Percentiles rank a stretch among this genome's conserved stretches.
Evolutionary conservation across 306 rosid species (phyloP).

Genomic region (Fagus sylvatica): DNA sequence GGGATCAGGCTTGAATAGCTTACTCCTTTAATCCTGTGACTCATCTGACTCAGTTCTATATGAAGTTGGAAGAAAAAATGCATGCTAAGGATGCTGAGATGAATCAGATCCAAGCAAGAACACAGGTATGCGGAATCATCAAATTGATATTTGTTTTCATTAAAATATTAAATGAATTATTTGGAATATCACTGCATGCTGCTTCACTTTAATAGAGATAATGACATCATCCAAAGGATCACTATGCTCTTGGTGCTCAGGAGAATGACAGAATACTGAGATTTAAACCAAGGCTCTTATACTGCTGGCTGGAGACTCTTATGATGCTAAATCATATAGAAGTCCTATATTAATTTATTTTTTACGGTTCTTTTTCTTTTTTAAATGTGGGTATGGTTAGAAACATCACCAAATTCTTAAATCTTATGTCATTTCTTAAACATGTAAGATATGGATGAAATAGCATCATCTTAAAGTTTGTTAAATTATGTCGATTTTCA

Average conservation of each 20-base stretch:
- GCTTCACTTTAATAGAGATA: not conserved
- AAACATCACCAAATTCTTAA: not conserved
- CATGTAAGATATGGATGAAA: not conserved
- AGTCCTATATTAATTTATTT: not conserved
- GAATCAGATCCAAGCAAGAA: slow-evolving; percentile 55
- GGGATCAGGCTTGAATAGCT: slow-evolving; percentile 15
- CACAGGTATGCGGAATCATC: slow-evolving; percentile 40
- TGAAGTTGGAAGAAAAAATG: slow-evolving; percentile 59
- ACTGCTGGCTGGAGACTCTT: too few species aligned
- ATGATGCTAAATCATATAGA: not conserved
- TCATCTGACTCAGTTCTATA: slow-evolving; percentile 43
- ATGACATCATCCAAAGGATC: not conserved
- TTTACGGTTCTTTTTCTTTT: not conserved
- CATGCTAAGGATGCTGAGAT: slow-evolving; percentile 59
- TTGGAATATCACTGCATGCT: slow-evolving; percentile 4
- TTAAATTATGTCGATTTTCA: not conserved
- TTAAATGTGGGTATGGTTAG: not conserved
- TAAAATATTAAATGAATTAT: not conserved
- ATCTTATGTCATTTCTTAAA: not conserved
- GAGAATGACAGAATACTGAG: not conserved
- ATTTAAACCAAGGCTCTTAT: not conserved
- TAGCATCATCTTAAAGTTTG: not conserved
- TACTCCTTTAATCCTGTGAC: slow-evolving; percentile 25
- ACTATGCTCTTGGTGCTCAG: not conserved
- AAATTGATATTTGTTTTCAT: slow-evolving; percentile 6